Evolutionary conservation across 768 basidiomycete genomes (phyloP), one percentile per base, ranked within the genome.

Genomic region (Punctularia strigosozonata): DNA sequence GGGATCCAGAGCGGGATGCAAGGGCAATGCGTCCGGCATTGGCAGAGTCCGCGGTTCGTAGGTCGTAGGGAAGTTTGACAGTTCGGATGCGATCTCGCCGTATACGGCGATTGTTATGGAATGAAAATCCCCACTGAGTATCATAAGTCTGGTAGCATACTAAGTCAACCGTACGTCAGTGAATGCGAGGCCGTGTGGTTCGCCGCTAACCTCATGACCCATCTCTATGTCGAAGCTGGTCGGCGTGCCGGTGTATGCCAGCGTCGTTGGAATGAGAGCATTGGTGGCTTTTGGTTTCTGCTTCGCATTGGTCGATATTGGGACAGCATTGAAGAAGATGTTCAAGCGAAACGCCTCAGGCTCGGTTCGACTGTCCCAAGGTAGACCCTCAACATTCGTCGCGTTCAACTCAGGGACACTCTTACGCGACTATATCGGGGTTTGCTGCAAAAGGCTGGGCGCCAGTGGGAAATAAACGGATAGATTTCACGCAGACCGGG

Each of bases 131-230:
- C 85, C 86, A 50, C 77, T 79, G 44, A 89, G 66, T 41, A 88
- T 81, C 70, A 89, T 77, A 22, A 88, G 63, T 31, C 85, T 77
- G 17, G 84, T 85, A 3, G 77, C 72, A 53, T 71, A 76, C 80
- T 84, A 52, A 14, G 39, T n/a, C n/a, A n/a, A n/a, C n/a, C n/a
- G n/a, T n/a, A n/a, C n/a, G n/a, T n/a, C n/a, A n/a, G n/a, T n/a
- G n/a, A n/a, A n/a, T 30, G 28, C 33, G 33, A 49, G 40, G 40
- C 13, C 15, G 6, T n/a, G 21, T 19, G 10, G 19, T 10, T 19
- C 8, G 18, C 8, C 13, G 61, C 71, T 40, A 48, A 76, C 86
- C 58, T 86, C 80, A 6, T 54, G 35, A 25, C 77, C 77, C 79
- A 86, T 78, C 43, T 81, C 71, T 13, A 88, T 71, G 4, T 55